Conservation (phyloP, 805 yeast species). For the Saturnispora bothae region DNA sequence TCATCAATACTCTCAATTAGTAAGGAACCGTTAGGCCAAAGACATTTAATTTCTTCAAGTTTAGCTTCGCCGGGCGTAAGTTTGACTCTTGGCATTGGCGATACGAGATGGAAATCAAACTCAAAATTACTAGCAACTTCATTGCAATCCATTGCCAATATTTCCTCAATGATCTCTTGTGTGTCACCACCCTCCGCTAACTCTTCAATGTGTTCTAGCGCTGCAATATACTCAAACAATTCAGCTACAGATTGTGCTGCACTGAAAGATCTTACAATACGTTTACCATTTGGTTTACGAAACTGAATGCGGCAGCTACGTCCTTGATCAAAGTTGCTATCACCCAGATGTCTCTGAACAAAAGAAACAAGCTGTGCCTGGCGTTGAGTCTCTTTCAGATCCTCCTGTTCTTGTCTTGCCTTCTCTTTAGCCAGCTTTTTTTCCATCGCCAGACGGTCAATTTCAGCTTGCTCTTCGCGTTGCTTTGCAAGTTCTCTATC, state of each 20-base stretch:
- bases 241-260: constrained; percentile 33
- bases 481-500: constrained; percentile 46
- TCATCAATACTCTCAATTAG: constrained; percentile 22
- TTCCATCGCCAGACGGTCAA: constrained; percentile 16
- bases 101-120: constrained; percentile 26
- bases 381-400: neutral
- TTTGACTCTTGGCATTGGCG: constrained; percentile 28
- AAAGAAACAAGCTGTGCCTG: constrained; percentile 6
- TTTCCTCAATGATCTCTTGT: constrained; percentile 9
- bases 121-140: constrained; percentile 13
- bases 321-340: constrained; percentile 21
- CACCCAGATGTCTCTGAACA: constrained; percentile 6
- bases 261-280: constrained; percentile 36
- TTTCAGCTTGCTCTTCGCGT: constrained; percentile 23
- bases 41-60: constrained; percentile 20
- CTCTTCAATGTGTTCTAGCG: constrained; percentile 23
- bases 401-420: constrained; percentile 17
- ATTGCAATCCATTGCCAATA: constrained; percentile 7
- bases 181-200: constrained; percentile 7
- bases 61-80: constrained; percentile 17
- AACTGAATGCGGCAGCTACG: constrained; percentile 36
- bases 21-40: constrained; percentile 32
- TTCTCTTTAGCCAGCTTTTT: constrained; percentile 10
- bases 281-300: constrained; percentile 43
- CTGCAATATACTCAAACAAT: constrained; percentile 40